Evolutionary conservation across 2,329 filamentous ascomycete genomes (phyloP), one percentile per base, ranked within the genome.

Genomic region (Cladorrhinum sp.): DNA sequence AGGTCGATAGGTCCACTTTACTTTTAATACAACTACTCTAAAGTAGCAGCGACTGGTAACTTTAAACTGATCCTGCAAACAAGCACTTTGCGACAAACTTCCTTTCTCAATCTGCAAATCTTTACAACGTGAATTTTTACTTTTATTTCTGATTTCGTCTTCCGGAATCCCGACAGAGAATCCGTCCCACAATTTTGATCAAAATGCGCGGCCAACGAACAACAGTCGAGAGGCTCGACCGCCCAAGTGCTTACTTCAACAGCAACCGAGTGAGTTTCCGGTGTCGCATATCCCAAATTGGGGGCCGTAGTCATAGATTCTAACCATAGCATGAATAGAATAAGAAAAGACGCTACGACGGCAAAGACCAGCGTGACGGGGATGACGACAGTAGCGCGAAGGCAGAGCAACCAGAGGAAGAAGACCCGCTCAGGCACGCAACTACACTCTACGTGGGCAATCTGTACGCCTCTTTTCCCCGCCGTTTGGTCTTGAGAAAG

Each of bases 391-490:
- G 74, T 64, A 45, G 41, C 3, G 73, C 69, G 56, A 76, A 77
- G 58, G 71, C 73, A 23, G 80, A 85, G 57, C 74, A 78, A 13
- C 77, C 84, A 50, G 86, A 90, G 63, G 87, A 90, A 63, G 87
- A 91, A 62, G 92, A 96, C 66, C 91, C 92, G 64, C 81, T 99
- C 62, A 89, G 85, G 66, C 82, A 95, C 73, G 92, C 95, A 45
- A 93, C 93, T 8, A 99, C 95, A 0, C 90, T 99, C 73, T 99
- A 99, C 72, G 93, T 99, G 51, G 95, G 95, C 70, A 99, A 99
- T 75, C 81, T 99, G 85, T 96, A 80, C 68, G 88, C 76, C 18
- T 5, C 45, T 38, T 27, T 36, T 4, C n/a, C 38, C 2, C 45
- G 29, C 12, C 23, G 41, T 49, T 29, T 32, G 18, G 22, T 36